Percentiles rank a stretch among this genome's conserved stretches.
Conservation (phyloP, 2,329 filamentous ascomycete genomes). For the Fusarium liriodendri region DNA sequence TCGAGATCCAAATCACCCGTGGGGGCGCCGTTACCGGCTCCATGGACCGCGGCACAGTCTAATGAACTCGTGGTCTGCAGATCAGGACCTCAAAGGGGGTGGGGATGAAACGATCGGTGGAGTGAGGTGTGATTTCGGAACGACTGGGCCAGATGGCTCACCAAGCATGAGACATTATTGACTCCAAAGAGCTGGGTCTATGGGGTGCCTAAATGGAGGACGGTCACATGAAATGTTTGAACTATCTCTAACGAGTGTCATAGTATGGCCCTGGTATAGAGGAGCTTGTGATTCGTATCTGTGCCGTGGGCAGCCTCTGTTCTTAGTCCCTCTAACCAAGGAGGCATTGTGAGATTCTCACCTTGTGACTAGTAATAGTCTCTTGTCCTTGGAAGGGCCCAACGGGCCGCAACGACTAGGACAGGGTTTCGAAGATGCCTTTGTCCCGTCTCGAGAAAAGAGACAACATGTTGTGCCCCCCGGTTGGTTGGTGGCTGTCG, state of each 20-base stretch:
- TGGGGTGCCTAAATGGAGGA: not conserved
- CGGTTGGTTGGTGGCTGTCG: not conserved
- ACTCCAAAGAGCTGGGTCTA: not conserved
- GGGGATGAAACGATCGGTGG: not conserved
- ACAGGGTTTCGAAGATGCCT: not conserved
- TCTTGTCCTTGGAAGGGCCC: not conserved
- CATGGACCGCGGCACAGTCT: not conserved
- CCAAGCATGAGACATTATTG: not conserved
- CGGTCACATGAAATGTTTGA: not conserved
- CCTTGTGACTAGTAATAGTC: not conserved
- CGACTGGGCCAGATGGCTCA: not conserved
- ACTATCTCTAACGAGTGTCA: not conserved
- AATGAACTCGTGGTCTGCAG: not conserved
- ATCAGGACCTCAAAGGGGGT: not conserved
- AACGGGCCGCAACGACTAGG: not conserved
- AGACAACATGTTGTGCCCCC: not conserved
- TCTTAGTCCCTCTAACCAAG: not conserved
- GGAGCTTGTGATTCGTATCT: not conserved
- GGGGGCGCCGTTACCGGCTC: not conserved
- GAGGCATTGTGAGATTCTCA: not conserved
- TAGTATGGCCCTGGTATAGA: not conserved
- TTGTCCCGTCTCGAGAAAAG: not conserved
- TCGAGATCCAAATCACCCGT: not conserved
- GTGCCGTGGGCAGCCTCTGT: not conserved
- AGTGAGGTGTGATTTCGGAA: not conserved